Base-by-base conservation (phyloP, 306 rosid genomes). In the Mucuna pruriens region DNA sequence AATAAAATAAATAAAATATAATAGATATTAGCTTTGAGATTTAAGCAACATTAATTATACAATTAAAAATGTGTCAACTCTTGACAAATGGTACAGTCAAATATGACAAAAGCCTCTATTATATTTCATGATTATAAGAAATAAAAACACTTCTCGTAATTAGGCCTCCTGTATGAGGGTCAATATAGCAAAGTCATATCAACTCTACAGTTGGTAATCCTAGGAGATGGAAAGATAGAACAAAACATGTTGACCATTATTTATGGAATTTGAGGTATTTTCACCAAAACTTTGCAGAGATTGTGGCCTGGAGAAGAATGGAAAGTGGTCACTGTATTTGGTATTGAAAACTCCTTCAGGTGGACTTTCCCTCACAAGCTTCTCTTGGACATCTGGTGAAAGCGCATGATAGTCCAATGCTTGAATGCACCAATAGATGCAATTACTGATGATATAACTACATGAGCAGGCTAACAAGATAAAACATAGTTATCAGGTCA, bases 271-370 rank as follows among this genome's bases (percentile, higher is more conserved):
- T 91, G 95, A 84, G 98, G 97, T 61, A 96, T 92, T 84, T 96
- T 98, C 80, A 96, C 79, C 82, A 96, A 84, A 62, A 93, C 88
- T 87, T 92, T 93, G 92, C 92, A 96, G 86, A 23, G 99, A 88
- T 46, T 92, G 96, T 22, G 99, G 98, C 88, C 90, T 96, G 34
- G 99, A 96, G 87, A 96, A 87, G 89, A 96, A 96, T 3, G 98
- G 99, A 77, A 94, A 89, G 80, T 96, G 99, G 70, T 96, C 99
- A 69, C 98, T 93, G 88, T 92, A 94, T 86, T 93, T 96, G 66
- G 93, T 96, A 87, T 93, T 96, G 94, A 82, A 93, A 62, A 96
- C 99, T 79, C 94, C 90, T 83, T 96, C 99, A 7, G 99, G 97
- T 77, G 97, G 99, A 73, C 93, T 96, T 62, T 90, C 98, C 84